Percentiles rank a stretch among this genome's conserved stretches.
phyloP scores from a whole-genome alignment of 2,329 filamentous ascomycete species.

The Diaporthe longicolla region DNA sequence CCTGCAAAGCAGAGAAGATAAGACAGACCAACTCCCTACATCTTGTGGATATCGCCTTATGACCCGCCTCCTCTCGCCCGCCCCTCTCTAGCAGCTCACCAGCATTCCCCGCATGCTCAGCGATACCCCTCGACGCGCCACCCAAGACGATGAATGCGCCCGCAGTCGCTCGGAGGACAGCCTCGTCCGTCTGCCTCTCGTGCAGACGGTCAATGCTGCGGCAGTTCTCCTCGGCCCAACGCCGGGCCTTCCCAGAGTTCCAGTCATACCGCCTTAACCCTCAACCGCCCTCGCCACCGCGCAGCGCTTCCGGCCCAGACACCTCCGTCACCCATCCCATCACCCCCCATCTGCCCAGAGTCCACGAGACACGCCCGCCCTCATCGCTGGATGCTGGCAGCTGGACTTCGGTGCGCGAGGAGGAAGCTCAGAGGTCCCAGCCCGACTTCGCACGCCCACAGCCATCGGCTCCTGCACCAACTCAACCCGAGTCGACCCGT shows the following conservation, averaged over 20 bases:
- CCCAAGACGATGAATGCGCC: slow-evolving; percentile 58
- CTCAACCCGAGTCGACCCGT: slow-evolving; percentile 32
- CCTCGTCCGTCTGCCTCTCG: slow-evolving; percentile 56
- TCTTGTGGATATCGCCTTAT: background rate
- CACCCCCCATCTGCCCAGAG: slow-evolving; percentile 58
- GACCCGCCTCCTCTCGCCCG: background rate
- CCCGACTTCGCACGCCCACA: slow-evolving; percentile 54
- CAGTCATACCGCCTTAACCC: slow-evolving; percentile 67
- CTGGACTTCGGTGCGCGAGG: slow-evolving; percentile 68
- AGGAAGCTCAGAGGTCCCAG: slow-evolving; percentile 77
- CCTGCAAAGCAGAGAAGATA: background rate
- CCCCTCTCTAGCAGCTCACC: background rate
- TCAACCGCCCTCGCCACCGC: slow-evolving; percentile 56
- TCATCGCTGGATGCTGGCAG: slow-evolving; percentile 47
- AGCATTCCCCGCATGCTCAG: background rate
- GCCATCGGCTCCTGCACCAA: slow-evolving; percentile 49
- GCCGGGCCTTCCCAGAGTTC: slow-evolving; percentile 55
- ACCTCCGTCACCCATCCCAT: slow-evolving; percentile 62
- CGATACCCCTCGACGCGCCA: slow-evolving; percentile 1
- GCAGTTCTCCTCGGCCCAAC: slow-evolving; percentile 57
- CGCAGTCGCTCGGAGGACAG: slow-evolving; percentile 51
- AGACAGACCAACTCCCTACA: background rate
- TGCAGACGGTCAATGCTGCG: slow-evolving; percentile 59
- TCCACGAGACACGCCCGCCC: slow-evolving; percentile 68
- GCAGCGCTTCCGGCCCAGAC: slow-evolving; percentile 61